phyloP scores from a whole-genome alignment of 805 yeast genomes.

The Yarrowia deformans region DNA sequence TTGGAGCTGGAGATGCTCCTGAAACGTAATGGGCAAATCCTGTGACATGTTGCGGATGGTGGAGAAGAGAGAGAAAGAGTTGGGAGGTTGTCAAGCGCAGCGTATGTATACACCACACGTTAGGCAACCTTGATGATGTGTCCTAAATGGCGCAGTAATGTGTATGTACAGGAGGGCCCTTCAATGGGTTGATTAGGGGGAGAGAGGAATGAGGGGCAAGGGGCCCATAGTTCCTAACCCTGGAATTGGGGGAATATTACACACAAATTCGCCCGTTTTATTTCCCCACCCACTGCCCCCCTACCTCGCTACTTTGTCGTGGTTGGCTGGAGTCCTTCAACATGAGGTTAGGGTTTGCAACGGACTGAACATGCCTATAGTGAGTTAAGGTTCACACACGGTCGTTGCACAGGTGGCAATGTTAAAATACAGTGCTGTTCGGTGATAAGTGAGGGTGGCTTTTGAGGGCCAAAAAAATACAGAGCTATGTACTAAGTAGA shows the following conservation, averaged over 20 bases:
- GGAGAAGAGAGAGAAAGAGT: constrained; percentile 25
- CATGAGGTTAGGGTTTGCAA: constrained; percentile 21
- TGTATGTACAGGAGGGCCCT: background rate
- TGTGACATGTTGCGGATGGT: constrained; percentile 38
- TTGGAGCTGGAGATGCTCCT: constrained; percentile 90
- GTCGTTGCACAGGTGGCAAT: background rate
- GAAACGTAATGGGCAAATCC: constrained; percentile 95
- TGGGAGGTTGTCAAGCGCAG: constrained; percentile 6
- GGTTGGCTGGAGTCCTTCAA: constrained; percentile 9
- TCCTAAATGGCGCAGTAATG: constrained; percentile 35
- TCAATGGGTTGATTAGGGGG: background rate
- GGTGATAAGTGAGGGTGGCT: too few species aligned
- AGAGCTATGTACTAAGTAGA: too few species aligned
- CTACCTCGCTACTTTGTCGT: background rate
- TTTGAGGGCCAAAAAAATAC: too few species aligned
- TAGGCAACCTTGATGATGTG: constrained; percentile 38
- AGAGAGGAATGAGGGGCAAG: background rate
- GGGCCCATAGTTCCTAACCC: background rate
- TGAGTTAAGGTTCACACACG: too few species aligned
- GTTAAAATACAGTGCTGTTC: background rate
- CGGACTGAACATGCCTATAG: too few species aligned
- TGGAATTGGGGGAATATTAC: background rate
- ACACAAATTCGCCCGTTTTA: background rate
- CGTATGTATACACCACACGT: background rate
- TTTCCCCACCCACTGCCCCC: too few species aligned